Conservation (phyloP, 2,329 filamentous ascomycete species). For the Neopestalotiopsis rosae region DNA sequence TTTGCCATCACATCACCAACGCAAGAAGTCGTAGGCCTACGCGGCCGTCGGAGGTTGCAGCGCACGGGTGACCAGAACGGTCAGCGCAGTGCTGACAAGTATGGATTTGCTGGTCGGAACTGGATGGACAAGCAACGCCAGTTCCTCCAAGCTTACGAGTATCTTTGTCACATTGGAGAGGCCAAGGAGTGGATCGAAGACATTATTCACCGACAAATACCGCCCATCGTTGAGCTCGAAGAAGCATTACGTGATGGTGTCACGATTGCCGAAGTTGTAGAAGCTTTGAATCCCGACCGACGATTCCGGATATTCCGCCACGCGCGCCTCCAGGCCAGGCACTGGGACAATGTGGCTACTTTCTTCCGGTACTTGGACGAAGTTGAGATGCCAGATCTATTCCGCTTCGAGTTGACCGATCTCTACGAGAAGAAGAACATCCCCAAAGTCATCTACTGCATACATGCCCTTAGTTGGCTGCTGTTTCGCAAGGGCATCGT, state of each 20-base stretch:
- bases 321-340: conserved; percentile 85
- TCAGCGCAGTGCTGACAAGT: conserved; percentile 55
- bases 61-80: conserved; percentile 63
- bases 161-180: conserved; percentile 97
- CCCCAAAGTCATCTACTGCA: conserved; percentile 98
- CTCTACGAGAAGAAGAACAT: conserved; percentile 99
- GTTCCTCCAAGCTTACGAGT: conserved; percentile 96
- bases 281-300: conserved; percentile 80
- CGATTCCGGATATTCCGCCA: conserved; percentile 84
- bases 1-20: conserved; percentile 79
- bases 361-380: conserved; percentile 96
- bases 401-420: conserved; percentile 96
- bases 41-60: conserved; percentile 83
- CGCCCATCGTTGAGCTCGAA: conserved; percentile 91
- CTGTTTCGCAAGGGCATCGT: conserved; percentile 94
- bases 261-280: conserved; percentile 91
- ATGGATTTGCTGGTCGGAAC: conserved; percentile 81
- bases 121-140: conserved; percentile 99
- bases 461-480: conserved; percentile 97
- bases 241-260: conserved; percentile 92
- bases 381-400: conserved; percentile 90
- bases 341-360: conserved; percentile 96
- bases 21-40: conserved; percentile 86
- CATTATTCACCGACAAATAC: conserved; percentile 59
- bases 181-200: conserved; percentile 97